These are phyloP conservation scores for Saccharomycopsis selenospora DNA, from an alignment of 805 yeast species.

Conservation along the genomic window DNA sequence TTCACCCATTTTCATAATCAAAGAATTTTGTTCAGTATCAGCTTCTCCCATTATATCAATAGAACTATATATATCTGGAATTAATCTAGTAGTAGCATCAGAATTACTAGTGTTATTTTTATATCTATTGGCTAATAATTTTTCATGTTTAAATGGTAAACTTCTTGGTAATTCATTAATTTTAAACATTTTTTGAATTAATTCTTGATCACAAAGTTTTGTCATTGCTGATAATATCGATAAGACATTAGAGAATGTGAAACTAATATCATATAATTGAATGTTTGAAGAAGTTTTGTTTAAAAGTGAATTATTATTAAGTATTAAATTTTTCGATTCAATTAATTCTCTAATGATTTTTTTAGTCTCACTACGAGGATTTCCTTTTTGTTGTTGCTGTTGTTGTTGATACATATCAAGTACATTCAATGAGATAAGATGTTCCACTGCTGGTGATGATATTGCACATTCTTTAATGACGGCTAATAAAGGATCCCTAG, in stretches of 20 bases:
- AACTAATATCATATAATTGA: conserved; percentile 9
- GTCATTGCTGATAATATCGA: conserved; percentile 15
- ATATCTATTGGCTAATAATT: background rate
- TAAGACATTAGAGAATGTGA: conserved; percentile 7
- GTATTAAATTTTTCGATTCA: background rate
- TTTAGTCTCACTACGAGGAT: too few species aligned
- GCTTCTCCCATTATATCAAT: too few species aligned
- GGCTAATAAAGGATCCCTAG: conserved; percentile 42
- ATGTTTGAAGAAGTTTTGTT: conserved; percentile 2
- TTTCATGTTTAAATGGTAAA: conserved; percentile 18
- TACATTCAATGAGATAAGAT: conserved; percentile 13
- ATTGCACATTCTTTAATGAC: conserved; percentile 44
- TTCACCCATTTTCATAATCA: conserved; percentile 12
- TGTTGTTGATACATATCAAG: conserved; percentile 9
- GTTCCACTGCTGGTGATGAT: conserved; percentile 34
- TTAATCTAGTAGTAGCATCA: background rate
- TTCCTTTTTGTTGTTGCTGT: conserved; percentile 16
- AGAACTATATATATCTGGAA: background rate
- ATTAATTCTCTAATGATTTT: conserved; percentile 1
- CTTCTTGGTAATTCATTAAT: conserved; percentile 17
- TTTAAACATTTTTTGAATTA: conserved; percentile 4
- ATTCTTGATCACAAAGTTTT: conserved; percentile 3
- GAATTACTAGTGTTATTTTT: background rate
- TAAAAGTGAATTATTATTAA: background rate
- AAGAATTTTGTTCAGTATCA: background rate